Percentiles rank a stretch among this genome's conserved stretches.
Conservation (phyloP, 768 basidiomycete species). For the Tylopilus vinaceipallidus region DNA sequence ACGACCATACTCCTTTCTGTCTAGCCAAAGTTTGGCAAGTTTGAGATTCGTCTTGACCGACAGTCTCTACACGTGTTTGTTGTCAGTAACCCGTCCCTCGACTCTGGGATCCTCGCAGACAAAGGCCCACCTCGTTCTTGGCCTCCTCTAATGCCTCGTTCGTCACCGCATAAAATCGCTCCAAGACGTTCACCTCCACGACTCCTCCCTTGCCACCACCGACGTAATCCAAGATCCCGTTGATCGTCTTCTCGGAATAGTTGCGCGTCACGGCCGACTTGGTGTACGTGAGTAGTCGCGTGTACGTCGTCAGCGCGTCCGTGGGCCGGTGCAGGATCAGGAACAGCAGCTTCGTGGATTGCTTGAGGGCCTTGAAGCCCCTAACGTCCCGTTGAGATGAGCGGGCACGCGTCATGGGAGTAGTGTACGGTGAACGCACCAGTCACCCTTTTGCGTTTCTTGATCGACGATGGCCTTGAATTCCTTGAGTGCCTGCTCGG, state of each 20-base stretch:
- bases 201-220: constrained; percentile 81
- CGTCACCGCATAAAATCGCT: constrained; percentile 94
- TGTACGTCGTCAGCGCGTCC: constrained; percentile 86
- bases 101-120: neutral
- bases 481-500: constrained; percentile 87
- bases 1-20: constrained; percentile 85
- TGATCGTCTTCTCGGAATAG: constrained; percentile 98
- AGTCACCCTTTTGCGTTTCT: constrained; percentile 92
- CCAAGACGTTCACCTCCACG: constrained; percentile 82
- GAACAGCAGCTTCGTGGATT: constrained; percentile 93
- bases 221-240: constrained; percentile 96
- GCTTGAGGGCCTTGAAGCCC: constrained; percentile 99
- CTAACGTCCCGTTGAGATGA: constrained; percentile 28
- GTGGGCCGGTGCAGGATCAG: constrained; percentile 72
- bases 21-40: constrained; percentile 95
- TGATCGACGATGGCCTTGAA: constrained; percentile 86
- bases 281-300: constrained; percentile 84
- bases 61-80: constrained; percentile 56
- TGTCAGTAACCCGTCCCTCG: neutral
- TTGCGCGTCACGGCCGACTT: constrained; percentile 94
- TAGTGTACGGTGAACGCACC: too few species aligned
- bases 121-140: constrained; percentile 82
- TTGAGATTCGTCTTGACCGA: constrained; percentile 97
- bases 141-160: constrained; percentile 88
- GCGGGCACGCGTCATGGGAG: too few species aligned